Evolutionary conservation across 352 stramenopile genomes (phyloP), one percentile per base, ranked within the genome.

Genomic region (Pythium apleroticum): DNA sequence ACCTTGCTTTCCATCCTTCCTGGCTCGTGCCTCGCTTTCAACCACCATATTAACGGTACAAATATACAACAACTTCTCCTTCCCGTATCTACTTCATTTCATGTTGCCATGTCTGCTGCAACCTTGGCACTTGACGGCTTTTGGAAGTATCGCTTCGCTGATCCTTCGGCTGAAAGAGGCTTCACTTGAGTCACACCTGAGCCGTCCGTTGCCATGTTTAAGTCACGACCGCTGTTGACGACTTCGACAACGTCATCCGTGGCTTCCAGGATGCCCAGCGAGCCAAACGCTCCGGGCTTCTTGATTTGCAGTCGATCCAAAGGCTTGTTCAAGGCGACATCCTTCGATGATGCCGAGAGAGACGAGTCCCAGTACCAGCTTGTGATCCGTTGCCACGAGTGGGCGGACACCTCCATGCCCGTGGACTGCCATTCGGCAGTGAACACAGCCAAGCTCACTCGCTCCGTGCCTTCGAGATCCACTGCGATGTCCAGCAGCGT

Each of bases 301-400:
- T 45, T 60, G 12, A 19, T 45, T 59, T 19, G 52, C 55, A 41
- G 66, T 67, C 7, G 50, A 57, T 60, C 52, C 24, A 37, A 48
- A 66, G 10, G 66, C 45, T 9, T 53, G n/a, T 24, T 63, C n/a
- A n/a, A 57, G 52, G 14, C 59, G 27, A 22, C 48, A 57, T 22
- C 48, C 17, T 33, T 41, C 1, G 11, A n/a, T 31, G n/a, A 11
- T 14, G 50, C 6, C 24, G 25, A 43, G 4, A 28, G 1, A 28
- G 41, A 49, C 43, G 55, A 25, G 52, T 87, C 78, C 82, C 82
- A 91, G 60, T 91, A 91, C 82, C 82, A 91, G 20, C 64, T 57
- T 4, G 80, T 43, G 7, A 91, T 75, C 0, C 68, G 72, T 6
- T 72, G 67, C 52, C 80, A 77, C 2, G 73, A 81, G 55, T 67